These are phyloP conservation scores for Brassica juncea DNA, from an alignment of 345 rosid genomes.

Conservation along the genomic window DNA sequence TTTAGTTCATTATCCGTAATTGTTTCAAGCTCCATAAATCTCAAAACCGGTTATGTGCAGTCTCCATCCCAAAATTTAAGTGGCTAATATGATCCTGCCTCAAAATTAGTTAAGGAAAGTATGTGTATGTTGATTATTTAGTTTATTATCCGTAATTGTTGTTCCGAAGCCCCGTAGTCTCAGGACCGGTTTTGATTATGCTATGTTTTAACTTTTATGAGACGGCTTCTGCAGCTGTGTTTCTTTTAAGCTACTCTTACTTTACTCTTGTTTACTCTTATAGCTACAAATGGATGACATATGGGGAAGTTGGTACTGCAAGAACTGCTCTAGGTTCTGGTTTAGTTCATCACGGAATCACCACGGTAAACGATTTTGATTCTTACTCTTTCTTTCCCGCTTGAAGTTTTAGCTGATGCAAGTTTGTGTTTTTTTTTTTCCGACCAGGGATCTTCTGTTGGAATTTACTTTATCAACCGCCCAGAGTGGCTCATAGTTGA, in stretches of 20 bases:
- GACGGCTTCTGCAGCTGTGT: background rate
- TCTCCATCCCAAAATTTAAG: background rate
- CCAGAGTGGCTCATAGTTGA: conserved; percentile 97
- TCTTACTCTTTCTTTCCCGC: background rate
- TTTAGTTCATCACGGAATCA: conserved; percentile 66
- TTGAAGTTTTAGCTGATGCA: conserved; percentile 12
- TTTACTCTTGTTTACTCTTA: conserved; percentile 7
- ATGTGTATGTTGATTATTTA: background rate
- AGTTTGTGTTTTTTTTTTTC: background rate
- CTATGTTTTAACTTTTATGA: background rate
- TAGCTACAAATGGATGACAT: conserved; percentile 97
- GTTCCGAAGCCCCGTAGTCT: background rate
- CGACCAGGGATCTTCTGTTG: conserved; percentile 76
- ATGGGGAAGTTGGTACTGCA: conserved; percentile 90
- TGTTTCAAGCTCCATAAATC: background rate
- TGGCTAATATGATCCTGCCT: background rate
- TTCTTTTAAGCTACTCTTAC: conserved; percentile 13
- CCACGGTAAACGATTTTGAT: conserved; percentile 45
- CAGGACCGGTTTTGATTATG: background rate
- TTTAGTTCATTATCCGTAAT: background rate
- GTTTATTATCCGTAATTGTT: background rate
- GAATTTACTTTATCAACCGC: conserved; percentile 88
- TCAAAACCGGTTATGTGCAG: background rate
- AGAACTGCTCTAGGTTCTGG: conserved; percentile 88
- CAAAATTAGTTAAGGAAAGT: background rate